Evolutionary conservation across 495 filamentous ascomycete species (phyloP), one percentile per base, ranked within the genome.

Genomic region (Penicillium lividum): DNA sequence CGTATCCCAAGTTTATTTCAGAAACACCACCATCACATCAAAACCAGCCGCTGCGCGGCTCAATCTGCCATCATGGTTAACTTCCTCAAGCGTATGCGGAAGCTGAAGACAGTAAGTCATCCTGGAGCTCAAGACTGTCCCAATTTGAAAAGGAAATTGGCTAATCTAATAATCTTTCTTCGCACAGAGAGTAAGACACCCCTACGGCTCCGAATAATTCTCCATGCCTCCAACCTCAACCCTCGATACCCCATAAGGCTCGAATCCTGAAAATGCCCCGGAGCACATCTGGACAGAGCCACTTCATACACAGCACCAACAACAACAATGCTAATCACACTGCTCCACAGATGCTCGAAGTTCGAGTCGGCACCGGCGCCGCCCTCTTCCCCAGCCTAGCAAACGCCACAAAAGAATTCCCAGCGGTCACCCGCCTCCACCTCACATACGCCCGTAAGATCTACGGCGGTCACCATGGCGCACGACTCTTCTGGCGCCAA

Each of bases 401-500:
- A 29, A 68, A 64, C 43, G 70, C 77, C 60, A 67, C 68, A 56
- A 68, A 73, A 65, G 86, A 93, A 60, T 75, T 73, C 58, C 76
- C 77, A 55, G 68, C 73, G 44, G 85, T 98, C 51, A 88, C 89
- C 56, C 80, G 88, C 57, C 87, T 98, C 69, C 89, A 93, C 73
- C 73, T 98, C 67, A 85, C 89, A 61, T 97, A 96, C 71, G 85
- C 88, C 13, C 63, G 64, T 42, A 87, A 82, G 61, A 80, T 84
- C 54, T 71, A 77, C 56, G 60, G 60, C 56, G 76, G 77, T 43
- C 89, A 96, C 72, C 80, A 89, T 68, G 93, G 93, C 27, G 85
- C 94, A 34, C 88, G 89, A 57, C 90, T 91, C 79, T 96, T 98
- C 81, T 97, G 91, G 92, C 85, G 83, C 49, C 74, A 84, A 38